Base-by-base conservation (phyloP, 805 yeast species). In the Saccharomyces kudriavzevii region DNA sequence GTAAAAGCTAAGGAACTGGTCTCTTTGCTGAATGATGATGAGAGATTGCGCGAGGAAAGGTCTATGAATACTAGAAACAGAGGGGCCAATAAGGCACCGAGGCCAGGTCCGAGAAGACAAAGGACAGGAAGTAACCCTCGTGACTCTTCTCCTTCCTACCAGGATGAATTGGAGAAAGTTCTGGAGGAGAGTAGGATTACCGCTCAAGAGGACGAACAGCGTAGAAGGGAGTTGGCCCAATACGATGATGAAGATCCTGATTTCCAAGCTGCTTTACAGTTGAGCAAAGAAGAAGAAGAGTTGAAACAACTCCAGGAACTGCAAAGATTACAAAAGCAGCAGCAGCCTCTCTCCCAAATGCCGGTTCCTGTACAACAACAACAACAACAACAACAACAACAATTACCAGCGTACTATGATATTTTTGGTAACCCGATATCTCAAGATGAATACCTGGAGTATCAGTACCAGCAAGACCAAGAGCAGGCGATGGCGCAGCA, bases 1-100 rank as follows among this genome's bases (percentile, higher is more conserved):
- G 89, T 89, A 45, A 89, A 91, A 71, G 97, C 97, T 1, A 87
- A 85, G 65, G 97, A 89, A 61, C 76, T 92, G 67, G 88, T 95
- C 0, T 71, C 85, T n/a, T 73, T 92, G 54, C 72, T 92, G 62
- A 76, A 79, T 61, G 96, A 92, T 67, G 91, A 87, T 56, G 96
- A 89, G 61, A 77, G 96, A 63, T 77, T 92, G 57, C 72, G 78
- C 40, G 80, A 79, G 54, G 97, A 86, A 67, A 77, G 97, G 56
- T 77, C 74, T 31, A 63, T 58, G 56, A 67, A 74, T 29, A 53
- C 63, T 24, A 56, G 52, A 30, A 63, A 60, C 40, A 60, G 81
- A 74, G 65, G 68, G 22, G 65, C 71, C 47, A 69, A 63, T 70
- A 47, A 67, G 74, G 47, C 63, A 69, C 48, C 60, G 70, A 48